Percentiles rank a stretch among this genome's conserved stretches.
Conservation (phyloP, 495 filamentous ascomycete genomes). For the Penicillium taxi region DNA sequence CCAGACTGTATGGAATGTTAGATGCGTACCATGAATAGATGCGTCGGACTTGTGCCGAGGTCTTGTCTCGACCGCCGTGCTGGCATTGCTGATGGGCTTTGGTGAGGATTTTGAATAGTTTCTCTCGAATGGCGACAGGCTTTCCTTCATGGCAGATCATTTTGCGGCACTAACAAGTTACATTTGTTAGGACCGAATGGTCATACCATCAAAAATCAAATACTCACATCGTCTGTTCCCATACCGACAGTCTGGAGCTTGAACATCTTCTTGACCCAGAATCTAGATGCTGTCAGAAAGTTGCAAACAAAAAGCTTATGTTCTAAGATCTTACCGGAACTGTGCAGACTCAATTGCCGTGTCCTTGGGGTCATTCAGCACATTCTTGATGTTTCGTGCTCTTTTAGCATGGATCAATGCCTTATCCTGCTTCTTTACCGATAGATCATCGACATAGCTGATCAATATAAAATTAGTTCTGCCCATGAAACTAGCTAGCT, state of each 20-base stretch:
- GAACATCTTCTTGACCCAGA: slow-evolving; percentile 59
- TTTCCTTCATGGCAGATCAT: slow-evolving; percentile 54
- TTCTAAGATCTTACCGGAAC: slow-evolving; percentile 34
- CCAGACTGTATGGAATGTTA: not conserved
- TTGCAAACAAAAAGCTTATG: not conserved
- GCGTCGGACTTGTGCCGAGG: slow-evolving; percentile 48
- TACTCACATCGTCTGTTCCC: slow-evolving; percentile 28
- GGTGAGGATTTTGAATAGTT: slow-evolving; percentile 49
- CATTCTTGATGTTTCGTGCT: slow-evolving; percentile 47
- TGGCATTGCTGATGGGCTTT: slow-evolving; percentile 50
- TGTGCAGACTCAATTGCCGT: slow-evolving; percentile 53
- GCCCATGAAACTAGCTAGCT: not conserved
- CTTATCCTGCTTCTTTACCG: slow-evolving; percentile 52
- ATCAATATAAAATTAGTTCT: not conserved
- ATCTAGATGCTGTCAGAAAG: slow-evolving; percentile 29
- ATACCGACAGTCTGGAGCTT: slow-evolving; percentile 37
- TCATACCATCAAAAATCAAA: not conserved
- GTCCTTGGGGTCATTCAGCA: slow-evolving; percentile 47
- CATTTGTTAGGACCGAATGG: slow-evolving; percentile 8
- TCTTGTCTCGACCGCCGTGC: slow-evolving; percentile 54
- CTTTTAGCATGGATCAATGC: slow-evolving; percentile 48
- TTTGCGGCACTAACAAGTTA: slow-evolving; percentile 28
- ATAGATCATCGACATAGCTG: slow-evolving; percentile 46
- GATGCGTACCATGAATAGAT: slow-evolving; percentile 48
- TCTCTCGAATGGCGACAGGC: slow-evolving; percentile 52